These are phyloP conservation scores for Diplodia scrobiculata DNA, from an alignment of 2,329 filamentous ascomycete genomes.

Conservation along the genomic window DNA sequence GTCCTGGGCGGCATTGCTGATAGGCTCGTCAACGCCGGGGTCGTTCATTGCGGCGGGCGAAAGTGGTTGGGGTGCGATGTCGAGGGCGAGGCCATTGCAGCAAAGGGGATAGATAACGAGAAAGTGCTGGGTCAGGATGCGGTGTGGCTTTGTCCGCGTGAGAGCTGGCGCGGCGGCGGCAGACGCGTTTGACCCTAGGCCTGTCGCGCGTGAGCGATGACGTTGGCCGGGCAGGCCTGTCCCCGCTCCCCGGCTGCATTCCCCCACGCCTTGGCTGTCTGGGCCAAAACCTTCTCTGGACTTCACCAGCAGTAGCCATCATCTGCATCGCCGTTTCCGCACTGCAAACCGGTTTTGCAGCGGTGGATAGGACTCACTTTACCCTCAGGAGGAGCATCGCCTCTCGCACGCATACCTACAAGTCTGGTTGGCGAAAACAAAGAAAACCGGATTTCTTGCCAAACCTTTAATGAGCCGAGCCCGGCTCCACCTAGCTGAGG, in stretches of 20 bases:
- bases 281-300: slow-evolving; percentile 14
- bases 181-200: slow-evolving; percentile 1
- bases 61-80: background rate
- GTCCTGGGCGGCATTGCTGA: slow-evolving; percentile 51
- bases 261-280: slow-evolving; percentile 6
- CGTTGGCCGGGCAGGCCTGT: background rate
- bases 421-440: no score
- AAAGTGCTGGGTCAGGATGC: background rate
- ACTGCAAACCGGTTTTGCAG: no score
- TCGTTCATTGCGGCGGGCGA: slow-evolving; percentile 50
- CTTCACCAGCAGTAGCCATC: background rate
- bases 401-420: no score
- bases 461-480: no score
- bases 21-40: slow-evolving; percentile 56
- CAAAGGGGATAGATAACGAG: no score
- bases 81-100: background rate
- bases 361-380: no score
- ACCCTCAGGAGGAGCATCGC: no score
- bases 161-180: background rate
- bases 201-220: slow-evolving; percentile 17
- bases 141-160: slow-evolving; percentile 9
- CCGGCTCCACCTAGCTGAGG: no score
- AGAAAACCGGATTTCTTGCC: no score
- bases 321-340: no score
- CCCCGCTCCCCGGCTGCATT: background rate